A percentile compares a stretch with the other conserved stretches of the same genome.
These are phyloP conservation scores for Apiospora malaysiana DNA, from an alignment of 2,329 filamentous ascomycete genomes.

Conservation along the genomic window DNA sequence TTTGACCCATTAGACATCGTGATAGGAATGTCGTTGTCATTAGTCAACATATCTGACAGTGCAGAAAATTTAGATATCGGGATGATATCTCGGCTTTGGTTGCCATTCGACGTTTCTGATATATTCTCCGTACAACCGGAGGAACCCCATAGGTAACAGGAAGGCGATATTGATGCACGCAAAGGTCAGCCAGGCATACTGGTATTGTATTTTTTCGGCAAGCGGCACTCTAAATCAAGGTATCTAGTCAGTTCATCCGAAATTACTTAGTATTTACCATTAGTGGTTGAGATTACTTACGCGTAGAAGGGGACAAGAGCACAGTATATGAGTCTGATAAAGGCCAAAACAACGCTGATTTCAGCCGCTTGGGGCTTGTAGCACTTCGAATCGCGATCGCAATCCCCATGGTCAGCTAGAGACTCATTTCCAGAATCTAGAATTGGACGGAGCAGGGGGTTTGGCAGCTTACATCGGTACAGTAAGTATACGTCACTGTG, in stretches of 20 bases:
- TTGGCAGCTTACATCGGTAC: slow-evolving; percentile 34
- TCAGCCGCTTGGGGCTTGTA: slow-evolving; percentile 45
- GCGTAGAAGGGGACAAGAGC: slow-evolving; percentile 43
- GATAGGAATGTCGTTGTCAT: too few species aligned
- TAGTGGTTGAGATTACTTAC: neutral
- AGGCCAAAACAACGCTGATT: slow-evolving; percentile 41
- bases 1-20: too few species aligned
- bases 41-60: too few species aligned
- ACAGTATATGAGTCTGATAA: slow-evolving; percentile 40
- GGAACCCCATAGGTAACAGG: slow-evolving; percentile 32
- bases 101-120: slow-evolving; percentile 32
- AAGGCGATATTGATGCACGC: slow-evolving; percentile 35
- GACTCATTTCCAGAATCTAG: too few species aligned
- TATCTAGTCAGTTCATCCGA: neutral
- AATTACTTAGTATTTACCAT: too few species aligned
- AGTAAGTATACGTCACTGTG: slow-evolving; percentile 43
- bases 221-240: slow-evolving; percentile 30
- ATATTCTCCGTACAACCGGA: slow-evolving; percentile 32
- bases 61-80: neutral
- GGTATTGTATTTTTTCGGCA: slow-evolving; percentile 34
- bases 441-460: too few species aligned
- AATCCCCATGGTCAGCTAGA: neutral
- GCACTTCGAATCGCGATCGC: slow-evolving; percentile 24
- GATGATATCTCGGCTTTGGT: slow-evolving; percentile 30
- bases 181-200: slow-evolving; percentile 40